Percentiles rank a stretch among this genome's conserved stretches.
These are phyloP conservation scores for Geotrichum citri-aurantii DNA, from an alignment of 1,139 yeast genomes.

Conservation along the genomic window DNA sequence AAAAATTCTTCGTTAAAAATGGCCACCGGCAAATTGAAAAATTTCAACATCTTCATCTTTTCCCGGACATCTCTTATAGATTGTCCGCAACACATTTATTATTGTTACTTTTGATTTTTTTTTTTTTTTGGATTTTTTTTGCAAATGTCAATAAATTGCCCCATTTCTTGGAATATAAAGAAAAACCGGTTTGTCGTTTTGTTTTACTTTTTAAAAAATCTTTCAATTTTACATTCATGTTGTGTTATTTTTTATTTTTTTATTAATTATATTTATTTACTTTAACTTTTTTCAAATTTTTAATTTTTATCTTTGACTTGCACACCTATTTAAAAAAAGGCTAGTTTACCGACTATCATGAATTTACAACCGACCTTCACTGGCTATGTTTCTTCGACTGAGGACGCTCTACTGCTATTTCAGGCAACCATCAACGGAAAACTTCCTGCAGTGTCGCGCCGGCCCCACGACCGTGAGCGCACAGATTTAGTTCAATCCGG, in stretches of 20 bases:
- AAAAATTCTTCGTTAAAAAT: no score
- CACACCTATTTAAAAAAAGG: background rate
- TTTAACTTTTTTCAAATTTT: background rate
- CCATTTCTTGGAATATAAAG: background rate
- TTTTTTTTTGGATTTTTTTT: background rate
- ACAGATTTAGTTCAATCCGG: constrained; percentile 64
- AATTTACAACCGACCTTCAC: constrained; percentile 54
- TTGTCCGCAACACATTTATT: background rate
- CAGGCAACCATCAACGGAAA: constrained; percentile 66
- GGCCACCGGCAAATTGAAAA: background rate
- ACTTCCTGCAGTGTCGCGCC: constrained; percentile 60
- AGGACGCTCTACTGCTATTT: constrained; percentile 75
- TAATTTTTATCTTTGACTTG: background rate
- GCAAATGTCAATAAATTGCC: background rate
- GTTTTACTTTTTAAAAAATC: background rate
- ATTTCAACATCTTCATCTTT: background rate
- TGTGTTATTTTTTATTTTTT: background rate
- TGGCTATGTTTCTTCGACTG: constrained; percentile 76
- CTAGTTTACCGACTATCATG: constrained; percentile 18
- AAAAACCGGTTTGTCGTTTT: background rate
- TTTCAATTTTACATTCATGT: no score
- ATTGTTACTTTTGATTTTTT: background rate
- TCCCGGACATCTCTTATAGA: background rate
- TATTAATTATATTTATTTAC: background rate
- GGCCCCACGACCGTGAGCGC: constrained; percentile 82